Conservation (phyloP, 441 rosid species). For the Eutrema salsugineum region DNA sequence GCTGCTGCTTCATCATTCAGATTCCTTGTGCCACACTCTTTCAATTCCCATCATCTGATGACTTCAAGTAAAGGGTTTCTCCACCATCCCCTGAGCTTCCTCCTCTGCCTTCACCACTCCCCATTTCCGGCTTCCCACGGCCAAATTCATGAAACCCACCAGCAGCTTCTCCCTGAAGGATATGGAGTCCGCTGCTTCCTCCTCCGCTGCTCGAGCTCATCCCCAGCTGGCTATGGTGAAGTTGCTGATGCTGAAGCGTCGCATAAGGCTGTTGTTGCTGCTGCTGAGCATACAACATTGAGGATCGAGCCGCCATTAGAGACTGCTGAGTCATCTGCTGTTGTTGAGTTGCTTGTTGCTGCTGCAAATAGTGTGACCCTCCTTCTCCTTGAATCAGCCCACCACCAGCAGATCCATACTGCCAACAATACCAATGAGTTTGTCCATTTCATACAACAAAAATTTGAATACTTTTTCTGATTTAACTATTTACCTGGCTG, state of each 20-base stretch:
- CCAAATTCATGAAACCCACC: slow-evolving; percentile 85
- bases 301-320: slow-evolving; percentile 89
- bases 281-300: slow-evolving; percentile 88
- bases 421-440: slow-evolving; percentile 15
- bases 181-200: slow-evolving; percentile 74
- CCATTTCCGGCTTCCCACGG: slow-evolving; percentile 81
- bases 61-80: slow-evolving; percentile 84
- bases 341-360: slow-evolving; percentile 41
- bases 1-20: slow-evolving; percentile 2
- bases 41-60: slow-evolving; percentile 75
- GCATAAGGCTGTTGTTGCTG: slow-evolving; percentile 63
- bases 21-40: slow-evolving; percentile 23
- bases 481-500: slow-evolving; percentile 54
- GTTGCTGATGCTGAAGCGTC: slow-evolving; percentile 77
- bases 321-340: slow-evolving; percentile 91
- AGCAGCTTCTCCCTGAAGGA: slow-evolving; percentile 77
- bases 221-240: slow-evolving; percentile 74
- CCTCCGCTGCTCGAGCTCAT: slow-evolving; percentile 65
- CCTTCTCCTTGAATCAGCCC: slow-evolving; percentile 65
- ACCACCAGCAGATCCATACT: slow-evolving; percentile 64
- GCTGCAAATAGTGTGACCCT: slow-evolving; percentile 85
- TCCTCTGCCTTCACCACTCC: slow-evolving; percentile 77
- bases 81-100: slow-evolving; percentile 88
- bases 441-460: background rate
- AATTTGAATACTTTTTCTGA: background rate